These are phyloP conservation scores for Nidula niveotomentosa DNA, from an alignment of 1,284 basidiomycete genomes.

Conservation along the genomic window DNA sequence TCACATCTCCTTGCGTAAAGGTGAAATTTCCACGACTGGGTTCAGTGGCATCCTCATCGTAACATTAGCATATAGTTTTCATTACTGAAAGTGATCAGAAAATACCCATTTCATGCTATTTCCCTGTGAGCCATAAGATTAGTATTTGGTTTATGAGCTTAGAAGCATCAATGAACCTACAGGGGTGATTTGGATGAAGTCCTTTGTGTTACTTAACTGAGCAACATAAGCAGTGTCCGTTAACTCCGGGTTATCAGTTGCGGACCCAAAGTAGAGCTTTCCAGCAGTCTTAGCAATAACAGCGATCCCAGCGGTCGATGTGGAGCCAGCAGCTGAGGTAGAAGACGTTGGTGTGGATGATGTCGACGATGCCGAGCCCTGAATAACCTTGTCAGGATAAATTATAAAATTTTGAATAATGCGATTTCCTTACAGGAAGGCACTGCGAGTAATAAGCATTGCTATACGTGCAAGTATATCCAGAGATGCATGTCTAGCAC, in stretches of 20 bases:
- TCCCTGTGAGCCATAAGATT: constrained; percentile 13
- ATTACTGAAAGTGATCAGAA: neutral
- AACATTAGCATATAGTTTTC: constrained; percentile 48
- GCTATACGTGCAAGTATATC: too few species aligned
- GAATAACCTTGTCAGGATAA: too few species aligned
- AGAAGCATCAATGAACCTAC: constrained; percentile 15
- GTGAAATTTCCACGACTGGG: constrained; percentile 40
- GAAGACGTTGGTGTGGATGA: too few species aligned
- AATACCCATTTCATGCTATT: constrained; percentile 59
- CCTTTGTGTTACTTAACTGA: constrained; percentile 36
- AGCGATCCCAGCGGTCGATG: constrained; percentile 28
- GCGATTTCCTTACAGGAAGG: too few species aligned
- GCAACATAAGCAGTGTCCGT: constrained; percentile 42
- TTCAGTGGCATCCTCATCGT: constrained; percentile 18
- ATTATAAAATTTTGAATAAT: too few species aligned
- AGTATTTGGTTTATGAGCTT: neutral
- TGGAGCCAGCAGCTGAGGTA: constrained; percentile 15
- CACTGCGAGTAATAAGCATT: too few species aligned
- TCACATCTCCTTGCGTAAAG: constrained; percentile 40
- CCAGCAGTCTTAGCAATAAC: constrained; percentile 44
- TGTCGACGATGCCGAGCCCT: too few species aligned
- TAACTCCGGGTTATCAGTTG: constrained; percentile 59
- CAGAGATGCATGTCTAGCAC: too few species aligned
- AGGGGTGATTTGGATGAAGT: constrained; percentile 52
- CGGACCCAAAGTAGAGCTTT: constrained; percentile 60